Base-by-base conservation (phyloP, 371 early-diverging fungal species). In the Apophysomyces sp. region DNA sequence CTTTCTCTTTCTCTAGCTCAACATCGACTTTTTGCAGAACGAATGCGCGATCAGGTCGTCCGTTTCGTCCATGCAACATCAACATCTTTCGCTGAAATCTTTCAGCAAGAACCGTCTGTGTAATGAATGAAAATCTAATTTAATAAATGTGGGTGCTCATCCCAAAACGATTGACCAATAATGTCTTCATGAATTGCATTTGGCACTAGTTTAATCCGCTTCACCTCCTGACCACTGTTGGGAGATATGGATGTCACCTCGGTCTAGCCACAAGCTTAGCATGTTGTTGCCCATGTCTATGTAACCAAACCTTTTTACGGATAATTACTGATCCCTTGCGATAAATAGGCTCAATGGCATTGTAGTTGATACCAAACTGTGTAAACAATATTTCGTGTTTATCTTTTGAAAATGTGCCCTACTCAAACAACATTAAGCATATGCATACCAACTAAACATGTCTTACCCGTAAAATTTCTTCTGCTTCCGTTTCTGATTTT, bases 331-430 rank as follows among this genome's bases (percentile, higher is more conserved):
- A 88, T 11, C 98, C 98, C 72, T 96, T 98, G 51, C 90, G 82
- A 73, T 84, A 94, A 21, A 95, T 88, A 1, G 83, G 89, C 3
- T 88, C 89, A 24, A 93, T 73, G 26, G 83, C 84, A 77, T 88
- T 92, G 76, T 98, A 98, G 77, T 98, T 98, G 63, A 93, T 90
- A 60, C 85, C 81, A 71, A 87, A 96, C 53, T 88, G 68, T 15
- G 85, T 74, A 66, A 94, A 97, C 24, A 98, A 69, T 31, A 97
- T 80, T 67, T 97, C 97, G 70, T 97, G 92, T 67, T 98, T 98
- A 39, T 90, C 87, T 16, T 88, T 87, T 3, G 96, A 91, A 53
- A 88, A 80, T 21, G 94, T 88, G 21, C 90, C 89, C 89, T 91
- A 66, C 18, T n/a, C 24, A 29, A 55, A 40, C 12, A 27, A n/a